Base-by-base conservation (phyloP, 129 eudicot species). In the Calendula officinalis region DNA sequence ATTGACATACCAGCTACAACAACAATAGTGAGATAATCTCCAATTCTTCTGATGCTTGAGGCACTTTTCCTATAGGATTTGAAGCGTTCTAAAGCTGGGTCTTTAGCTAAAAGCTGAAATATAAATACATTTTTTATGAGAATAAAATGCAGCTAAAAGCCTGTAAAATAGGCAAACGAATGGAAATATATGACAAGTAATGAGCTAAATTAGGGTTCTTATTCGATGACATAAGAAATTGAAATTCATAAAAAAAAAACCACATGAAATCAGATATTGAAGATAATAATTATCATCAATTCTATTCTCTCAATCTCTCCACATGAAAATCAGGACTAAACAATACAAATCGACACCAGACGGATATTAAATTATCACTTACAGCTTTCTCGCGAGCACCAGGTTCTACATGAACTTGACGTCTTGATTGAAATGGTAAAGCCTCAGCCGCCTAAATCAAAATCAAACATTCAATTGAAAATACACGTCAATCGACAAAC, bases 381-480 rank as follows among this genome's bases (percentile, higher is more conserved):
- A 91, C 98, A 52, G 96, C 94, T 72, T 91, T 87, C 88, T 91
- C 98, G 69, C 98, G 96, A 58, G 83, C 76, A n/a, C 98, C 98
- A 16, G 86, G 80, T 58, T 78, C 83, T 56, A 81, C 79, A 70
- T 84, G 96, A 55, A 82, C 46, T 45, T 82, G 84, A 17, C 98
- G 94, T 53, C 81, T 67, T 22, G 82, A 73, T 66, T 49, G 82
- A 14, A 71, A 12, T 4, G 61, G 59, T 46, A 79, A 80, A 75
- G 70, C 82, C 58, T 74, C 79, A 11, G 65, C 64, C 43, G 59
- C 79, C 95, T 84, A 38, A 52, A 54, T 48, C 51, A 30, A 45
- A 68, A 61, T 52, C 30, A 42, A 39, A 54, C 17, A 16, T 16
- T 16, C 43, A 0, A 12, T 53, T 39, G 13, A 14, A 51, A 35